Evolutionary conservation across 805 yeast species (phyloP).

Genomic region (Candida ascalaphidarum): DNA sequence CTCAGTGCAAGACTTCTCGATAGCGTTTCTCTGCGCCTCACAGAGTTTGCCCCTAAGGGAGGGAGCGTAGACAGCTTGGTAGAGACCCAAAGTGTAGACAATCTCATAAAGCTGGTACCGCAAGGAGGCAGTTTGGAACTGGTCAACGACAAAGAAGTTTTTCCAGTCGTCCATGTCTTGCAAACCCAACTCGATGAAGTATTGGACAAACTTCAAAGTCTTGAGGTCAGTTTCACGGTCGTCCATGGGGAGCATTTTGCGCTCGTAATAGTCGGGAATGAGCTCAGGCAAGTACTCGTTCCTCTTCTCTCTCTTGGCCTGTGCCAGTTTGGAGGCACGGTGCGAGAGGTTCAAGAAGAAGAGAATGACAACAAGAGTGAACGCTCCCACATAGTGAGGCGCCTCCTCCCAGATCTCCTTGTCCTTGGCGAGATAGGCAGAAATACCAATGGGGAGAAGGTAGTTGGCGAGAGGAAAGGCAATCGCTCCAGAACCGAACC

Average conservation of each 20-base stretch:
- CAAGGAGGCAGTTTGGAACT: constrained; percentile 2
- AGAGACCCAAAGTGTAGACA: constrained; percentile 3
- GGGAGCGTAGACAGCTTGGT: constrained; percentile 4
- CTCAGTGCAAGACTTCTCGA: constrained; percentile 2
- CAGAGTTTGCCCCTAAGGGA: constrained; percentile 3
- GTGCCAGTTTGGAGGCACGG: constrained; percentile 2
- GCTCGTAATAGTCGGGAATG: constrained; percentile 1
- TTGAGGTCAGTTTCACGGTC: constrained; percentile 3
- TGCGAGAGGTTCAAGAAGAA: constrained; percentile 1
- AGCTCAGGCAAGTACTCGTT: constrained; percentile 2
- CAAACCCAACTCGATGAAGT: constrained; percentile 4
- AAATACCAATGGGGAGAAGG: constrained; percentile 2
- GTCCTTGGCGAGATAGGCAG: constrained; percentile 1
- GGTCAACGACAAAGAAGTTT: constrained; percentile 2
- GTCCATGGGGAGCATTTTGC: constrained; percentile 1
- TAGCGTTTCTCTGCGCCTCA: constrained; percentile 3
- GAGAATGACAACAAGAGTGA: constrained; percentile 1
- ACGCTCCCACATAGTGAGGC: not conserved
- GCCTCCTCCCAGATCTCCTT: constrained; percentile 3
- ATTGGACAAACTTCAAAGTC: constrained; percentile 3
- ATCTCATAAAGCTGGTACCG: constrained; percentile 4
- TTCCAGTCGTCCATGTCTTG: constrained; percentile 5
- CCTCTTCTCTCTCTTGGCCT: constrained; percentile 2
- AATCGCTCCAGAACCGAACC: constrained; percentile 5
- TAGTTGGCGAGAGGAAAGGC: constrained; percentile 2